These are phyloP conservation scores for Septoria linicola DNA, from an alignment of 2,329 filamentous ascomycete genomes.

Conservation along the genomic window DNA sequence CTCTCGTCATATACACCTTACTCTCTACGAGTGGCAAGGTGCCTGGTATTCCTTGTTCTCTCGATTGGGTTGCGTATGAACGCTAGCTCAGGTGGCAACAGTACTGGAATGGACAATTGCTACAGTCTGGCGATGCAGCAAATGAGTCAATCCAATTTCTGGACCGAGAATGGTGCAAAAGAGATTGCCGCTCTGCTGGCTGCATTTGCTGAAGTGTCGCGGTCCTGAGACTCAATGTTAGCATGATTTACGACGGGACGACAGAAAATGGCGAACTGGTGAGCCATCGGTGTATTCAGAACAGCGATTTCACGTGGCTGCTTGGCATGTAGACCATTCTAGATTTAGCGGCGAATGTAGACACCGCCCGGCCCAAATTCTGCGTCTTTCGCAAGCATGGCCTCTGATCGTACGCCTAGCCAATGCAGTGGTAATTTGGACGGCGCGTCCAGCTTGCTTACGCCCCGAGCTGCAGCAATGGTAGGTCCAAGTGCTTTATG, in stretches of 20 bases:
- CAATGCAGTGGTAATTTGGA: slow-evolving; percentile 10
- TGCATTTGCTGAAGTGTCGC: slow-evolving; percentile 6
- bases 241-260: background rate
- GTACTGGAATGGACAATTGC: slow-evolving; percentile 9
- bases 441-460: slow-evolving; percentile 3
- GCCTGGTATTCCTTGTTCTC: slow-evolving; percentile 17
- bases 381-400: slow-evolving; percentile 5
- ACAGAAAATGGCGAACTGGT: background rate
- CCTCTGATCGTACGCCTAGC: slow-evolving; percentile 10
- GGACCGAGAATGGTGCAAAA: slow-evolving; percentile 14
- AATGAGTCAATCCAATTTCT: slow-evolving; percentile 16
- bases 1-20: slow-evolving; percentile 16
- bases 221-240: background rate
- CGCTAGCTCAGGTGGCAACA: background rate
- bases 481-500: slow-evolving; percentile 10
- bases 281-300: too few species aligned
- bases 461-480: slow-evolving; percentile 7
- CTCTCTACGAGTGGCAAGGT: slow-evolving; percentile 16
- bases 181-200: slow-evolving; percentile 8
- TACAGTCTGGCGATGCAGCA: slow-evolving; percentile 17
- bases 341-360: slow-evolving; percentile 1
- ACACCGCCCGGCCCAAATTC: slow-evolving; percentile 10
- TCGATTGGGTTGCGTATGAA: slow-evolving; percentile 15
- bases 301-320: too few species aligned
- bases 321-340: too few species aligned